Evolutionary conservation across 2,329 filamentous ascomycete genomes (phyloP).

Genomic region (Nemania diffusa): DNA sequence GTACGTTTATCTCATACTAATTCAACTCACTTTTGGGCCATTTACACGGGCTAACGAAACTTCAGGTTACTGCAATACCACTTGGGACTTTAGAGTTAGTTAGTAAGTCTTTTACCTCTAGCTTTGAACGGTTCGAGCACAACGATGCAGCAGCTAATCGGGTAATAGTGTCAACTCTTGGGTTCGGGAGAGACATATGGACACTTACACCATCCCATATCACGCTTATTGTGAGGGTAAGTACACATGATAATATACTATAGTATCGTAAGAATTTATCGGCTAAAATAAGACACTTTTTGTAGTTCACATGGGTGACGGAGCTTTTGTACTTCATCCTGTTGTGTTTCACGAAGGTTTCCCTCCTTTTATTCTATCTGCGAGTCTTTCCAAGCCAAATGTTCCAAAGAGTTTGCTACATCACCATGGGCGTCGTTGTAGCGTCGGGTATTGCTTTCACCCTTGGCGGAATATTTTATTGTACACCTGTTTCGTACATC

Average conservation of each 20-base stretch:
- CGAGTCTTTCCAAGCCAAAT: slow-evolving; percentile 27
- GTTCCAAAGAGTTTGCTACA: slow-evolving; percentile 22
- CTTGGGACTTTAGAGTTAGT: slow-evolving; percentile 20
- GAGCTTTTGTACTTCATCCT: slow-evolving; percentile 28
- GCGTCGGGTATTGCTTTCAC: slow-evolving; percentile 27
- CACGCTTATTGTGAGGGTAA: slow-evolving; percentile 29
- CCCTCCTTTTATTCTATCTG: slow-evolving; percentile 30
- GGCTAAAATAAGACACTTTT: slow-evolving; percentile 6
- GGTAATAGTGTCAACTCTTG: slow-evolving; percentile 23
- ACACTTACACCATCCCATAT: slow-evolving; percentile 24
- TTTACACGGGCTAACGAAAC: slow-evolving; percentile 17
- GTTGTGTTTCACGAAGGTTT: slow-evolving; percentile 23
- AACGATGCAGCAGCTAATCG: slow-evolving; percentile 17
- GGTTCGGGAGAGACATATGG: slow-evolving; percentile 33
- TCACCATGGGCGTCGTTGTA: slow-evolving; percentile 28
- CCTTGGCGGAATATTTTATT: slow-evolving; percentile 23
- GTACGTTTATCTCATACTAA: slow-evolving; percentile 21
- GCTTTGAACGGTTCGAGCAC: neutral
- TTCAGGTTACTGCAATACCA: slow-evolving; percentile 5
- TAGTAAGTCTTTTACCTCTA: slow-evolving; percentile 12
- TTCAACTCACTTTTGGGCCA: no score
- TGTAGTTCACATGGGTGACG: slow-evolving; percentile 30
- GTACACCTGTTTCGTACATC: slow-evolving; percentile 25
- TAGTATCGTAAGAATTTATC: neutral
- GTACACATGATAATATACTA: slow-evolving; percentile 8